Evolutionary conservation across 345 rosid genomes (phyloP), one percentile per base, ranked within the genome.

Genomic region (Populus pruinosa): DNA sequence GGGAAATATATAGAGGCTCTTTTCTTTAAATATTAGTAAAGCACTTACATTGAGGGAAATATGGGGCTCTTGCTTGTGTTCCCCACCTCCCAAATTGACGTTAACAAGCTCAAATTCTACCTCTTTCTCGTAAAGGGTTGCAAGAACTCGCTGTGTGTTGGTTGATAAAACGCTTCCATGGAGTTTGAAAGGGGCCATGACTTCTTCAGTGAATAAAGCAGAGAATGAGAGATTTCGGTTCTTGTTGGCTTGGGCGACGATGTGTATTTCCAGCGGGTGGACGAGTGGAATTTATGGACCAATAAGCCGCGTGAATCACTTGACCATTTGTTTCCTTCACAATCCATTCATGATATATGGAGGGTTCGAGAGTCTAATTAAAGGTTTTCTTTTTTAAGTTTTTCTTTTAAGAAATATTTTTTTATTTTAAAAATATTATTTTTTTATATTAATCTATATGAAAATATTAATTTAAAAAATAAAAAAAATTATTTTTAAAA

Each of bases 91-190:
- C 91, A 90, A 35, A 74, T 92, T 79, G 12, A 93, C 86, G 4
- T 64, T 69, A 76, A 87, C 77, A 2, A 93, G 56, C 80, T 89
- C 89, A 68, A 87, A 93, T 0, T 85, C 89, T 12, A 89, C 69
- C 0, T 79, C 89, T 72, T 92, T 92, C 90, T 93, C 97, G 79
- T 87, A 78, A 8, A 89, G 92, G 82, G 83, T 25, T 16, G 79
- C 88, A 3, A 89, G 76, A 49, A 80, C 88, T 16, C 92, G 79
- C 91, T 82, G 83, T 25, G 89, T 56, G 27, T 91, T 87, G 1
- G 90, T 82, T 17, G 95, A 91, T n/a, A 79, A 0, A 35, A 74
- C 72, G 53, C 8, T 67, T 82, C 87, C 92, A 77, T 86, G 85
- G 23, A 87, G 76, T 74, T 90, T 91, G n/a, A n/a, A n/a, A n/a